A percentile compares a stretch with the other conserved stretches of the same genome.
Conservation (phyloP, 768 basidiomycete species). For the Mycena indigotica region DNA sequence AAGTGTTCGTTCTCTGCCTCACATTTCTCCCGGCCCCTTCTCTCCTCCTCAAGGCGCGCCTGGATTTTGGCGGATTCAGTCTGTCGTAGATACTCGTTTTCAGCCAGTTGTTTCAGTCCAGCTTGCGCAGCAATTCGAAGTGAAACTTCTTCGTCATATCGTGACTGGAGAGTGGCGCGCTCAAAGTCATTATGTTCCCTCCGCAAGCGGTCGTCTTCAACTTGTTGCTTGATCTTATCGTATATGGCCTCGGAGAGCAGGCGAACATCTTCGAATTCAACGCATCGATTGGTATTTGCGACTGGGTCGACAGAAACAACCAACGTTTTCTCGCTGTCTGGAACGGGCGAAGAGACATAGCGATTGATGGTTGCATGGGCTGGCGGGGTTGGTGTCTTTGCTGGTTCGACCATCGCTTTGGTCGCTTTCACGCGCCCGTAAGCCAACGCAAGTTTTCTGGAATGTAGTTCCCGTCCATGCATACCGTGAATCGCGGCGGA, state of each 20-base stretch:
- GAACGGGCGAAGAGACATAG: no score
- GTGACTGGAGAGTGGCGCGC: neutral
- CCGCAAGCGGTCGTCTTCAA: neutral
- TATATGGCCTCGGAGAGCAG: neutral
- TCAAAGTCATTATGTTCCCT: neutral
- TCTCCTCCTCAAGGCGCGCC: neutral
- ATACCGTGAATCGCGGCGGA: conserved; percentile 3
- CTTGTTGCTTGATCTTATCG: neutral
- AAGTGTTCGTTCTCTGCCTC: neutral
- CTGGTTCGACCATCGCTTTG: neutral
- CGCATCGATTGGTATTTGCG: neutral
- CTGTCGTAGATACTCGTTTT: neutral
- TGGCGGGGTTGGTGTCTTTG: neutral
- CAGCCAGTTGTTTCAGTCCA: neutral
- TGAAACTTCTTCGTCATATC: neutral
- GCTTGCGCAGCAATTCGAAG: neutral
- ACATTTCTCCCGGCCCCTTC: neutral
- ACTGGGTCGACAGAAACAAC: no score
- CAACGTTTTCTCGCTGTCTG: no score
- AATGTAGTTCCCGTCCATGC: neutral
- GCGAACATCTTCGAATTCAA: neutral
- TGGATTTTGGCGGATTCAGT: neutral
- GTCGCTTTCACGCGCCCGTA: neutral
- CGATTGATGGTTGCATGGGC: no score
- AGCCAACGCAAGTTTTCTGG: neutral